phyloP scores from a whole-genome alignment of 257 asterid genomes.

The Nicotiana knightiana region DNA sequence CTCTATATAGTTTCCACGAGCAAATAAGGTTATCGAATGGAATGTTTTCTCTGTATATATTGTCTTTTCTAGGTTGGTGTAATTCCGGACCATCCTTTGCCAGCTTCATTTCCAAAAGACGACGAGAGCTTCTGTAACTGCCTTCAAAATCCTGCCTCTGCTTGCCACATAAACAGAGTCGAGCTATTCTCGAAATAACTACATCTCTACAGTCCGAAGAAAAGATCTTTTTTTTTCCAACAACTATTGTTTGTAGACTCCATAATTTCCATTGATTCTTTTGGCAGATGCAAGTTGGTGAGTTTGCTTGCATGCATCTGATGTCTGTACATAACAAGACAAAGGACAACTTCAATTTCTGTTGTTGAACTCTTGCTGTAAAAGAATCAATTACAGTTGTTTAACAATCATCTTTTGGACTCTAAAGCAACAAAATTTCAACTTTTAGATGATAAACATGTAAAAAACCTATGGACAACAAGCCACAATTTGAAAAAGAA shows the following conservation, averaged over 20 bases:
- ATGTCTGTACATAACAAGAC: background rate
- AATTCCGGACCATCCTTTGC: constrained; percentile 76
- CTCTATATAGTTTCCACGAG: background rate
- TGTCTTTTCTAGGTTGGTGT: constrained; percentile 58
- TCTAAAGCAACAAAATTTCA: too few species aligned
- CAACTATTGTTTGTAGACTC: background rate
- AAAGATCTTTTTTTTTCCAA: background rate
- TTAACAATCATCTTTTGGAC: too few species aligned
- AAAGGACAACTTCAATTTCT: background rate
- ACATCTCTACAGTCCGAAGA: background rate
- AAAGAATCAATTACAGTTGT: background rate
- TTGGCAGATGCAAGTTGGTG: background rate
- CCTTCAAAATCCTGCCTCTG: constrained; percentile 68
- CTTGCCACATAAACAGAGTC: constrained; percentile 62
- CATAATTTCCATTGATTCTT: constrained; percentile 21
- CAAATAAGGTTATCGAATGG: background rate
- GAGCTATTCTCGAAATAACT: constrained; percentile 54
- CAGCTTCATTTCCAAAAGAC: constrained; percentile 78
- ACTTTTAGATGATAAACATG: too few species aligned
- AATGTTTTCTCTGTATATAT: background rate
- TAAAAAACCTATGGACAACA: too few species aligned
- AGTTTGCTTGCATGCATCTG: background rate
- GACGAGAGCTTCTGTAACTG: constrained; percentile 81
- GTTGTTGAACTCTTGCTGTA: background rate
- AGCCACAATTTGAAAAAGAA: too few species aligned